phyloP scores from a whole-genome alignment of 108 stramenopile genomes.

The Chaetoceros muelleri region DNA sequence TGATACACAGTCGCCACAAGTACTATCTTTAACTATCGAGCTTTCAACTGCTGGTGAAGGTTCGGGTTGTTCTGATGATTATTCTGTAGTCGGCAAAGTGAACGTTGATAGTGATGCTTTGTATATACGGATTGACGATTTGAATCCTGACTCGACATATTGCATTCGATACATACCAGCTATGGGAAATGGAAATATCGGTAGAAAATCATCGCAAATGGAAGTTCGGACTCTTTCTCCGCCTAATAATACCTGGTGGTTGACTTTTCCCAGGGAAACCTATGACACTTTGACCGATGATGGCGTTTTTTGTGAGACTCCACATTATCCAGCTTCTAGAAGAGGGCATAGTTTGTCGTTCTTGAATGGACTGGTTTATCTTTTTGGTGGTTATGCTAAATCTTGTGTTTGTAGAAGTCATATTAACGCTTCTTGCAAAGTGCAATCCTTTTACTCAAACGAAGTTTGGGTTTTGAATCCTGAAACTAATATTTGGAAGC shows the following conservation, averaged over 20 bases:
- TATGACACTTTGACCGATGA: background rate
- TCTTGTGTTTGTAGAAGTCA: conserved; percentile 14
- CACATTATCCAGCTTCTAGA: background rate
- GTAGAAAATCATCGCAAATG: too few relatives aligned
- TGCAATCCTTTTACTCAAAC: conserved; percentile 13
- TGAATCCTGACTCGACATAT: too few relatives aligned
- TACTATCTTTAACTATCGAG: too few relatives aligned
- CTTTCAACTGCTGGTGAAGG: too few relatives aligned
- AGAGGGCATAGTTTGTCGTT: conserved; percentile 19
- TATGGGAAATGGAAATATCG: too few relatives aligned
- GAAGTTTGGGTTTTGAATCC: conserved; percentile 23
- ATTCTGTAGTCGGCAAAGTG: too few relatives aligned
- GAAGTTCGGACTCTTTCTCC: background rate
- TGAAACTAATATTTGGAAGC: conserved; percentile 8
- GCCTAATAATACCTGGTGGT: background rate
- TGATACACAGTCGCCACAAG: too few relatives aligned
- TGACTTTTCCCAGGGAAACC: background rate
- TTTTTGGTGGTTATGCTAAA: conserved; percentile 19
- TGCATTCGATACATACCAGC: too few relatives aligned
- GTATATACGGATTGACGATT: too few relatives aligned
- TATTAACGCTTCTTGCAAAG: conserved; percentile 2
- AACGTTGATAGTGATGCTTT: too few relatives aligned
- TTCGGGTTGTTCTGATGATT: too few relatives aligned
- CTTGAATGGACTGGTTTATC: conserved; percentile 19
- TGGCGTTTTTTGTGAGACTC: background rate